Evolutionary conservation across 179 eudicot species (phyloP), one percentile per base, ranked within the genome.

Genomic region (Amaranthus tricolor): DNA sequence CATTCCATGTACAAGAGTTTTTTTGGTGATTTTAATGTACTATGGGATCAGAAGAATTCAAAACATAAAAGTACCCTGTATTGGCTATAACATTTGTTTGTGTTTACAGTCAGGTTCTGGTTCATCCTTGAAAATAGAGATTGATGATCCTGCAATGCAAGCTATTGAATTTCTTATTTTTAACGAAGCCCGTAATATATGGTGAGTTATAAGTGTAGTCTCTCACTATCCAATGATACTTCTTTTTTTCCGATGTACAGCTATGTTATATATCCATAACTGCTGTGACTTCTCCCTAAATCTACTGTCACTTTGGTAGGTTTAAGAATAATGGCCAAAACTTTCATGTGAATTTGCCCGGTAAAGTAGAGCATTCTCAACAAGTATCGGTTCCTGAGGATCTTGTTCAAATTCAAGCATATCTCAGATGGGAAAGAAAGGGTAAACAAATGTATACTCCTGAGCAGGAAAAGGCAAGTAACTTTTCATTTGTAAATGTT

Each of bases 401-500:
- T 82, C 98, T 96, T 82, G 99, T 96, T 51, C 98, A 92, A 83
- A 50, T 88, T 78, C 98, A 94, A 81, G 91, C 98, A 58, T 94
- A 89, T 82, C 76, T 86, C 56, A 84, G 97, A 75, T 94, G 98
- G 98, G 98, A 94, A 86, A 90, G 96, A 82, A 89, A 83, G 82
- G 98, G 98, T 71, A 94, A 94, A 86, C 98, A 90, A 79, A 89
- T 66, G 74, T 94, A 94, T 76, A 84, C 85, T 48, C 96, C 96
- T 72, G 90, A 94, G 77, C 78, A 89, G 81, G 94, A 94, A 81
- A 90, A 92, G 92, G 98, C 80, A 74, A 69, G 84, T 73, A 50
- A 43, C 61, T 70, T 69, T 2, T 21, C 19, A 21, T 54, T 45
- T 44, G 20, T 50, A 49, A 12, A 12, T 31, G 40, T 2, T 4